phyloP scores from a whole-genome alignment of 345 rosid genomes.

The Punica granatum region DNA sequence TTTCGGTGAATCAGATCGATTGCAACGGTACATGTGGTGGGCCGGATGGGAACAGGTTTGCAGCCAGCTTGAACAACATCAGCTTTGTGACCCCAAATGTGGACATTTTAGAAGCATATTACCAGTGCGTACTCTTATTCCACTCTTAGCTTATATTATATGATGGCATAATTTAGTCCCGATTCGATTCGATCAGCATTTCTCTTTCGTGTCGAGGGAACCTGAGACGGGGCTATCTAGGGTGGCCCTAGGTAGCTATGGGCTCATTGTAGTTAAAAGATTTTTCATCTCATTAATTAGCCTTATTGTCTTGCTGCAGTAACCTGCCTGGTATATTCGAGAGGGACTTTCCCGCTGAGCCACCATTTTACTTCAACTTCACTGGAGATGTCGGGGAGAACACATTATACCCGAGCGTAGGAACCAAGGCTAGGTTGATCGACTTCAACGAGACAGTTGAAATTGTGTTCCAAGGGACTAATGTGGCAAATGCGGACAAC shows the following conservation, averaged over 20 bases:
- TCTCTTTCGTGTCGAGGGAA: too few relatives aligned
- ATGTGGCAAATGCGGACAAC: conserved; percentile 14
- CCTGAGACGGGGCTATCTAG: too few relatives aligned
- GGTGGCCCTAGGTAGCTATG: too few relatives aligned
- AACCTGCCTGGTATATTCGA: background rate
- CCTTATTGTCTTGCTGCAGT: too few relatives aligned
- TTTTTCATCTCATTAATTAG: too few relatives aligned
- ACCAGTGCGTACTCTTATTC: conserved; percentile 11
- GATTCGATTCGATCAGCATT: too few relatives aligned
- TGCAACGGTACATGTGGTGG: conserved; percentile 17
- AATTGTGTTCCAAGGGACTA: conserved; percentile 36
- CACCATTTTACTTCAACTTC: conserved; percentile 21
- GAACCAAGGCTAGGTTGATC: conserved; percentile 24
- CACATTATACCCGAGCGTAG: background rate
- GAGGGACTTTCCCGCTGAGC: conserved; percentile 12
- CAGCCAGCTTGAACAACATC: conserved; percentile 41
- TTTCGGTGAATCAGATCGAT: conserved; percentile 16
- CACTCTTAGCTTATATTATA: background rate
- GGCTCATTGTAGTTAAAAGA: too few relatives aligned
- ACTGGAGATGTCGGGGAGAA: conserved; percentile 17
- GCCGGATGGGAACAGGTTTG: background rate
- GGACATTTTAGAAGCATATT: conserved; percentile 35
- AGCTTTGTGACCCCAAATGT: conserved; percentile 22
- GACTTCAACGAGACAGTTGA: conserved; percentile 30
- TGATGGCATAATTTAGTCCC: too few relatives aligned